Percentiles rank a stretch among this genome's conserved stretches.
These are phyloP conservation scores for Scenedesmus sp. DNA, from an alignment of 163 green algal genomes.

Conservation along the genomic window DNA sequence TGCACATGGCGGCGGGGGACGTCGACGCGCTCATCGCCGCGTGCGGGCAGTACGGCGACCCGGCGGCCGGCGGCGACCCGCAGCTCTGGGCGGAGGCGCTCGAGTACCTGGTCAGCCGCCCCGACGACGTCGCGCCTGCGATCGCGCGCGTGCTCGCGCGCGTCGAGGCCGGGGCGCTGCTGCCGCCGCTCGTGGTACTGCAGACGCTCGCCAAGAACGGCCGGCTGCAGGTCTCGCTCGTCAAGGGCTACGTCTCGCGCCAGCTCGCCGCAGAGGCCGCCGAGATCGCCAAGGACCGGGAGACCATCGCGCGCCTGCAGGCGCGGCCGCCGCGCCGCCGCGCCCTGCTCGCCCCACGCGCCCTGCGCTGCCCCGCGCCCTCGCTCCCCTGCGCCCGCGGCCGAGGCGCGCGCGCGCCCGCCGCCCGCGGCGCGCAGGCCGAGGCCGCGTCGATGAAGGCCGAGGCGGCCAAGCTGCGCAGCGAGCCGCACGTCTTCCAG, in stretches of 20 bases:
- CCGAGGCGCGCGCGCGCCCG: no score
- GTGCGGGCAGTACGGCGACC: slow-evolving; percentile 75
- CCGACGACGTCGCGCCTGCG: slow-evolving; percentile 8
- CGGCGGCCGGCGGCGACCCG: slow-evolving; percentile 78
- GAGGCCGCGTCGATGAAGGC: slow-evolving; percentile 69
- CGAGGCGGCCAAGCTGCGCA: slow-evolving; percentile 72
- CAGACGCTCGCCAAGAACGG: slow-evolving; percentile 78
- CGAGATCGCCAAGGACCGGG: slow-evolving; percentile 61
- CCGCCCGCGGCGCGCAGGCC: slow-evolving; percentile 45
- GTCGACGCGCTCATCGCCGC: slow-evolving; percentile 69
- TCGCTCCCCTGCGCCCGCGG: not conserved
- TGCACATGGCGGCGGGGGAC: slow-evolving; percentile 78
- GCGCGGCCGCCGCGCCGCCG: not conserved
- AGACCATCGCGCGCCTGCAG: slow-evolving; percentile 8
- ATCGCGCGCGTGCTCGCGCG: slow-evolving; percentile 72
- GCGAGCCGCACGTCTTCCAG: slow-evolving; percentile 89
- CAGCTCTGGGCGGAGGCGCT: slow-evolving; percentile 90
- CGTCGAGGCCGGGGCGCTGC: slow-evolving; percentile 80
- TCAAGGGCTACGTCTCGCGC: slow-evolving; percentile 82
- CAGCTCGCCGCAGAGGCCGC: slow-evolving; percentile 69
- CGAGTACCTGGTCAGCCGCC: slow-evolving; percentile 72
- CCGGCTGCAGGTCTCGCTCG: slow-evolving; percentile 65
- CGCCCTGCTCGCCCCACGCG: not conserved
- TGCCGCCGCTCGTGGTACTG: slow-evolving; percentile 92
- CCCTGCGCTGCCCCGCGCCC: not conserved